phyloP scores from a whole-genome alignment of 1,139 yeast genomes.

The Fermentozyma sake region DNA sequence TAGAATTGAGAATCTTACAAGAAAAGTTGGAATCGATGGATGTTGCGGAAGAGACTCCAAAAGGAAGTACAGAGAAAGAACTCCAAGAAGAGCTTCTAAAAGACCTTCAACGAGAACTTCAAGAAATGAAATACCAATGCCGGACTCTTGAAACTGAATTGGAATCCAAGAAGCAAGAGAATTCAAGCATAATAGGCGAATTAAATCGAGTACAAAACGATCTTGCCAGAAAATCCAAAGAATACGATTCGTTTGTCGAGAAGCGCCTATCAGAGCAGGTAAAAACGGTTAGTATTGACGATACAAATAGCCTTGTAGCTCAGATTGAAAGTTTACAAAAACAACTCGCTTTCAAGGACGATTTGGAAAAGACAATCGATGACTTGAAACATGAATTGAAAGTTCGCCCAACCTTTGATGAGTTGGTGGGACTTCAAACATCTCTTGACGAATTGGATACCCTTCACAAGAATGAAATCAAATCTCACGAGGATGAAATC shows the following conservation, averaged over 20 bases:
- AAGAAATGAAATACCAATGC: neutral
- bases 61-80: slow-evolving; percentile 5
- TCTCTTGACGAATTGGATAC: slow-evolving; percentile 20
- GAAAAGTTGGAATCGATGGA: slow-evolving; percentile 10
- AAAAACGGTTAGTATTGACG: slow-evolving; percentile 7
- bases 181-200: slow-evolving; percentile 2
- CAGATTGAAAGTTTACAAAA: slow-evolving; percentile 6
- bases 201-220: neutral
- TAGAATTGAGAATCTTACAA: slow-evolving; percentile 11
- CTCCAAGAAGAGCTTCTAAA: slow-evolving; percentile 1
- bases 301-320: too few species aligned
- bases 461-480: slow-evolving; percentile 28
- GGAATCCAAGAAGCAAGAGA: too few species aligned
- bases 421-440: slow-evolving; percentile 20
- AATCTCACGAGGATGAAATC: slow-evolving; percentile 26
- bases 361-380: slow-evolving; percentile 14
- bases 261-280: slow-evolving; percentile 11
- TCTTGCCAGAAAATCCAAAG: slow-evolving; percentile 7
- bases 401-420: slow-evolving; percentile 21
- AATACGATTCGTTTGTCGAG: slow-evolving; percentile 11
- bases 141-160: slow-evolving; percentile 6
- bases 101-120: slow-evolving; percentile 41
- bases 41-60: too few species aligned
- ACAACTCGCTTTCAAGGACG: slow-evolving; percentile 4
- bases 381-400: slow-evolving; percentile 22